Percentiles rank a stretch among this genome's conserved stretches.
phyloP scores from a whole-genome alignment of 768 basidiomycete genomes.

The Boletus reticulatus region DNA sequence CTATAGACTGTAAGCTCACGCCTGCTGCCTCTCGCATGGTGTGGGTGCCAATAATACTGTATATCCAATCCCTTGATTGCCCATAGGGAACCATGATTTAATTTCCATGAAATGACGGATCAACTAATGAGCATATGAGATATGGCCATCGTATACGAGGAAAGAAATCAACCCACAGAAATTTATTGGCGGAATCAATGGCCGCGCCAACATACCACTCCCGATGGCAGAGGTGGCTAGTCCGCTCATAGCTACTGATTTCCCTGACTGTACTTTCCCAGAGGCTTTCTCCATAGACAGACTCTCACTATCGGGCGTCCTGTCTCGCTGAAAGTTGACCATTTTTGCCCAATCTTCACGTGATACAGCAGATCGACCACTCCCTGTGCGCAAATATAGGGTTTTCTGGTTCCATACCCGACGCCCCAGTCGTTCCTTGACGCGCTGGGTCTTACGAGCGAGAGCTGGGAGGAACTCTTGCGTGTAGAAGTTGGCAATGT shows the following conservation, averaged over 20 bases:
- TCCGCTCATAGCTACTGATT: conserved; percentile 2
- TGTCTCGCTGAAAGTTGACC: conserved; percentile 43
- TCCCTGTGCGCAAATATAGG: conserved; percentile 45
- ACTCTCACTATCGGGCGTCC: background rate
- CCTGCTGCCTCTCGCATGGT: background rate
- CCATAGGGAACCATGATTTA: background rate
- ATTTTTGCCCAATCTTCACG: conserved; percentile 47
- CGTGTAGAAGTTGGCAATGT: conserved; percentile 45
- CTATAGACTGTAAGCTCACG: background rate
- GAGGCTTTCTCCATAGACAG: background rate
- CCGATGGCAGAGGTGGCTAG: conserved; percentile 2
- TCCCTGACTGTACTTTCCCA: background rate
- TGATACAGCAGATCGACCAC: conserved; percentile 35
- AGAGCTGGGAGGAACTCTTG: conserved; percentile 40
- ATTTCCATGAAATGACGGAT: conserved; percentile 21
- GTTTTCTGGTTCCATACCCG: conserved; percentile 64
- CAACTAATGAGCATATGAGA: conserved; percentile 16
- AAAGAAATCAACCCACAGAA: conserved; percentile 22
- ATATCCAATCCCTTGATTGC: conserved; percentile 4
- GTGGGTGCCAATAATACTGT: background rate
- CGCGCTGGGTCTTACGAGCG: conserved; percentile 52
- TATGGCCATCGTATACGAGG: background rate
- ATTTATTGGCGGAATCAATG: conserved; percentile 9
- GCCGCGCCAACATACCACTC: background rate
- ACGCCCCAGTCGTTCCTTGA: conserved; percentile 79